These are phyloP conservation scores for Begonia loranthoides DNA, from an alignment of 306 rosid genomes.

Conservation along the genomic window DNA sequence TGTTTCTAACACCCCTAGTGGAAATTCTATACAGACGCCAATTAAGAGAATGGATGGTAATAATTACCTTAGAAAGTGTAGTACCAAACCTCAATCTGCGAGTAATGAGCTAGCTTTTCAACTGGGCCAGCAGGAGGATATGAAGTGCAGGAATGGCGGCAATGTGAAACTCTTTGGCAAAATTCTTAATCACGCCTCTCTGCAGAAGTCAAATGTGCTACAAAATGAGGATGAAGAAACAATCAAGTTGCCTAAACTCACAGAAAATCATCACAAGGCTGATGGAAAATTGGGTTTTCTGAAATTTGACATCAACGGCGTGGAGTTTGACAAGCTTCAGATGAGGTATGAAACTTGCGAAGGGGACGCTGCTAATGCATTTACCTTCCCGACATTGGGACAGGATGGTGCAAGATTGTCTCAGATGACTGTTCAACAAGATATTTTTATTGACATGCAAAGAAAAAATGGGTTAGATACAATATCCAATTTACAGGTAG, in stretches of 20 bases:
- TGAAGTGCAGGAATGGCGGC: constrained; percentile 55
- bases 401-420: constrained; percentile 42
- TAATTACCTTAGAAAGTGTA: constrained; percentile 30
- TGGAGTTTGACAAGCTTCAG: constrained; percentile 50
- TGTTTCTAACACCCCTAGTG: background rate
- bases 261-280: constrained; percentile 30
- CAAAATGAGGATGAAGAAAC: constrained; percentile 34
- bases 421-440: constrained; percentile 41
- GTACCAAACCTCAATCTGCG: constrained; percentile 15
- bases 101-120: constrained; percentile 25
- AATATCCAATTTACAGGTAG: constrained; percentile 58
- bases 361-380: constrained; percentile 68
- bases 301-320: constrained; percentile 38
- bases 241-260: constrained; percentile 22
- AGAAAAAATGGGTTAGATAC: constrained; percentile 61
- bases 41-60: constrained; percentile 21
- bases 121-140: constrained; percentile 43
- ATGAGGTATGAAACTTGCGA: constrained; percentile 60
- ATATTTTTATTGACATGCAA: constrained; percentile 46
- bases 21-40: constrained; percentile 13
- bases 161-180: constrained; percentile 87
- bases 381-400: constrained; percentile 38
- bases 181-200: constrained; percentile 54
- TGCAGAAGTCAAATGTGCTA: constrained; percentile 28
- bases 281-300: constrained; percentile 34